phyloP scores from a whole-genome alignment of 2,329 filamentous ascomycete species.

The Hyphodiscus sp. region DNA sequence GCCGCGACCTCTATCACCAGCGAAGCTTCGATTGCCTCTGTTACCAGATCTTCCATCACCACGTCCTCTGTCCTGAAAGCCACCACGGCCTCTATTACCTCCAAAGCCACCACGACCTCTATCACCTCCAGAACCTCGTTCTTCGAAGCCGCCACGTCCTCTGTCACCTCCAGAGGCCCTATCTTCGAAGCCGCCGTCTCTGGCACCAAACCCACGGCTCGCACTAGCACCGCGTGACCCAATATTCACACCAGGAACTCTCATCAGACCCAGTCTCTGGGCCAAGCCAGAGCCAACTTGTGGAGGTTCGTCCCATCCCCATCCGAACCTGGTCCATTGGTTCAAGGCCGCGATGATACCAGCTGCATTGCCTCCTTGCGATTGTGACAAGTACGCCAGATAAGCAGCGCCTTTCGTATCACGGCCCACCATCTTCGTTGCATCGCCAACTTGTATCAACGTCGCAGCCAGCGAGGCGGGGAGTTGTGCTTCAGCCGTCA shows the following conservation, averaged over 20 bases:
- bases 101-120: conserved; percentile 5
- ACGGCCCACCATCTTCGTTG: conserved; percentile 25
- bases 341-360: conserved; percentile 18
- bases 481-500: conserved; percentile 30
- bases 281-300: conserved; percentile 13
- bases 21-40: conserved; percentile 9
- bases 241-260: conserved; percentile 19
- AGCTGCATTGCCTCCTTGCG: neutral
- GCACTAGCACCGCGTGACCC: conserved; percentile 3
- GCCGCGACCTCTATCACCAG: conserved; percentile 4
- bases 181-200: neutral
- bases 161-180: neutral
- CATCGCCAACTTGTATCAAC: conserved; percentile 22
- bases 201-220: conserved; percentile 8
- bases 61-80: conserved; percentile 5
- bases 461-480: conserved; percentile 23
- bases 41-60: neutral
- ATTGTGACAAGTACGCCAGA: conserved; percentile 15
- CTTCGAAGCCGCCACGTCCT: conserved; percentile 5
- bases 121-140: conserved; percentile 1
- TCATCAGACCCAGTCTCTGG: conserved; percentile 20
- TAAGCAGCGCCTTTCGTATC: conserved; percentile 24
- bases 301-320: conserved; percentile 30
- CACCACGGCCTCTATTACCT: conserved; percentile 3
- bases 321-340: conserved; percentile 28